Evolutionary conservation across 2,329 filamentous ascomycete species (phyloP), one percentile per base, ranked within the genome.

Genomic region (Penicillium sp.): DNA sequence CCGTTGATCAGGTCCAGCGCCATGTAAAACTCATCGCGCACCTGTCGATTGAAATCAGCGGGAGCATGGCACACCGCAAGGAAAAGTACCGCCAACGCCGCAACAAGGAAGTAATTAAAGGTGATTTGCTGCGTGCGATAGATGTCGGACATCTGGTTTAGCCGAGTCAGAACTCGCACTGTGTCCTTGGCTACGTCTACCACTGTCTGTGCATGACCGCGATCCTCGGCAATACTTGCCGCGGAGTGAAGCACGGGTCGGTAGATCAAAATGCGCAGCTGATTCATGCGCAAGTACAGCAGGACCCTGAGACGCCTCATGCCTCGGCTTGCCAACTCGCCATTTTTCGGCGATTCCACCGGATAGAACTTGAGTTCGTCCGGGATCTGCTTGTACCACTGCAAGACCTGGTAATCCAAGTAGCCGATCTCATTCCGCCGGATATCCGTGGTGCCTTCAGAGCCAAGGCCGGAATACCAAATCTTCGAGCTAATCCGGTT

Each of bases 181-280:
- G 80, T 82, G 56, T 85, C 81, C 60, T 84, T 84, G 16, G 82
- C 80, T 11, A 85, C 75, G 47, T 81, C 78, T 18, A 84, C 77
- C 3, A 81, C 80, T 0, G 79, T 86, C 59, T 87, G 82, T 3
- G 89, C 89, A 52, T 87, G 83, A 4, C 74, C 70, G 41, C 84
- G 77, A 62, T 95, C 85, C 47, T 85, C 80, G 70, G 86, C 81
- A 59, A 96, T 96, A 58, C 84, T 90, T 10, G 82, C 86, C 3
- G 87, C 82, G 14, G 86, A 91, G 66, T 95, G 88, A 7, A 97
- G 73, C 2, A 95, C 84, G 0, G 89, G 89, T 0, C 89, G 87
- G 66, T 94, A 90, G 23, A 96, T 86, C 64, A 89, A 82, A 47
- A 90, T 93, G 4, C 90, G 85, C 70, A 95, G 87, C 71, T 95